Conservation (phyloP, 2,329 filamentous ascomycete species). For the Fusarium incarnatum region DNA sequence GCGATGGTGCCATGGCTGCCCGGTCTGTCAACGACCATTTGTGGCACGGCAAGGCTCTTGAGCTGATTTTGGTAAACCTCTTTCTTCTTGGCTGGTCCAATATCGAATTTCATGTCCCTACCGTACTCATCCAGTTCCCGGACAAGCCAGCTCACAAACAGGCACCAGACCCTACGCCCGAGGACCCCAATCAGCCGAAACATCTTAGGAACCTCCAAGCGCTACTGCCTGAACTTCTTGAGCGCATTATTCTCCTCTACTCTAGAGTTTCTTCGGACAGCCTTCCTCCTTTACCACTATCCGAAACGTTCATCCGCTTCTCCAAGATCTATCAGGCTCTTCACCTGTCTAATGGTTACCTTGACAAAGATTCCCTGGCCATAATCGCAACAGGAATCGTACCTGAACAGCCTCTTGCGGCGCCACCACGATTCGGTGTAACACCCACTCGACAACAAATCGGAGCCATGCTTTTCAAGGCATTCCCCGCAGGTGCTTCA, state of each 20-base stretch:
- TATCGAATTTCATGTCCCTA: slow-evolving; percentile 82
- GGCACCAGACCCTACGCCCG: slow-evolving; percentile 43
- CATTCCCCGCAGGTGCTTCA: slow-evolving; percentile 74
- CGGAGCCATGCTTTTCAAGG: slow-evolving; percentile 72
- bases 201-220: slow-evolving; percentile 66
- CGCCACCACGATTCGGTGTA: slow-evolving; percentile 67
- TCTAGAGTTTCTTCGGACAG: slow-evolving; percentile 76
- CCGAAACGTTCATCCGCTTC: slow-evolving; percentile 79
- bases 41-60: slow-evolving; percentile 97
- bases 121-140: slow-evolving; percentile 63
- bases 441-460: slow-evolving; percentile 72
- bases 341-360: slow-evolving; percentile 71
- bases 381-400: slow-evolving; percentile 73
- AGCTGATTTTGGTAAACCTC: slow-evolving; percentile 85
- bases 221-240: slow-evolving; percentile 78
- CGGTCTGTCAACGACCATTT: slow-evolving; percentile 88
- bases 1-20: slow-evolving; percentile 81
- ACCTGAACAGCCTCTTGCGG: slow-evolving; percentile 61
- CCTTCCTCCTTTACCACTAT: slow-evolving; percentile 76
- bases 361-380: slow-evolving; percentile 70
- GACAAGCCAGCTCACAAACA: slow-evolving; percentile 57
- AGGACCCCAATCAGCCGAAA: slow-evolving; percentile 61
- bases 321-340: slow-evolving; percentile 76
- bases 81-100: slow-evolving; percentile 86
- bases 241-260: slow-evolving; percentile 80